phyloP scores from a whole-genome alignment of 140 eudicot species.

The Cichorium intybus region DNA sequence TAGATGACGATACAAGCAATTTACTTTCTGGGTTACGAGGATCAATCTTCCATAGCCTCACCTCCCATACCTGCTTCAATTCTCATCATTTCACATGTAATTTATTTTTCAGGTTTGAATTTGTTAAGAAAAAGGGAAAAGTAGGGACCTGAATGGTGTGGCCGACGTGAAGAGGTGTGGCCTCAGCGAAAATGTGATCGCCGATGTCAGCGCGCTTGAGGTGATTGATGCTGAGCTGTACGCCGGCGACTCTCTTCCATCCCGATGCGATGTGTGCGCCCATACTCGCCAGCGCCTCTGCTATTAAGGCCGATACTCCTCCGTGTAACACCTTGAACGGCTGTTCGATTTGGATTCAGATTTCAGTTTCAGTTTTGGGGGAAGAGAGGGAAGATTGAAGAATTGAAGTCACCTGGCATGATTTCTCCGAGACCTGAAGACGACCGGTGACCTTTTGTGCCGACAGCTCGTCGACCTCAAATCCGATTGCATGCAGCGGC shows the following conservation, averaged over 20 bases:
- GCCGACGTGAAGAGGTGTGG: slow-evolving; percentile 65
- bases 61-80: slow-evolving; percentile 83
- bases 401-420: slow-evolving; percentile 49
- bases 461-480: slow-evolving; percentile 50
- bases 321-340: slow-evolving; percentile 92
- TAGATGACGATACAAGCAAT: slow-evolving; percentile 54
- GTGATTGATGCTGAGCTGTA: slow-evolving; percentile 78
- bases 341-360: slow-evolving; percentile 24
- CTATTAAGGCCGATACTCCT: slow-evolving; percentile 81
- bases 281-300: slow-evolving; percentile 75
- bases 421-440: slow-evolving; percentile 48
- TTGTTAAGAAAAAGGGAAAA: background rate
- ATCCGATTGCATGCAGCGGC: slow-evolving; percentile 71
- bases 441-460: slow-evolving; percentile 65
- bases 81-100: background rate
- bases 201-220: slow-evolving; percentile 65
- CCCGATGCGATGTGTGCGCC: slow-evolving; percentile 88
- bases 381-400: background rate
- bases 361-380: background rate
- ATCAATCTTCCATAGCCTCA: slow-evolving; percentile 56
- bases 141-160: slow-evolving; percentile 58
- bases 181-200: slow-evolving; percentile 64
- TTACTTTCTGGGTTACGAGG: slow-evolving; percentile 32
- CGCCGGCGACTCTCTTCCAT: slow-evolving; percentile 69
- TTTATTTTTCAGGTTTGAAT: background rate